Base-by-base conservation (phyloP, 169 alveolate genomes). In the Miamiensis avidus region DNA sequence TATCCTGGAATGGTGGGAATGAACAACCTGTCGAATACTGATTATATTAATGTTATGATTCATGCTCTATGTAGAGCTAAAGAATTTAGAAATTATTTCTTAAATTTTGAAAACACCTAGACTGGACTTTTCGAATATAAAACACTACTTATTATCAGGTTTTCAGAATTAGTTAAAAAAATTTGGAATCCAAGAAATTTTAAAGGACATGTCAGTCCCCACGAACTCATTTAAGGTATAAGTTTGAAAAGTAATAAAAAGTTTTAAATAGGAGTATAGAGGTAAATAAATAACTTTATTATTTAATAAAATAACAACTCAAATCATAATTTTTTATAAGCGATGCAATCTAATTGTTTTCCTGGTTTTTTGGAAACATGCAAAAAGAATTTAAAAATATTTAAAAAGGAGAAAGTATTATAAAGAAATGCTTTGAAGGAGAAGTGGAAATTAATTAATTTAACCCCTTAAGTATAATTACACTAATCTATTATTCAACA, bases 191-290 rank as follows among this genome's bases (percentile, higher is more conserved):
- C 99, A 33, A 93, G 96, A 82, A 98, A 98, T 93, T 98, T 98
- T 94, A 99, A 99, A 89, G 99, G 99, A 11, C 97, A 98, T 84
- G 99, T 98, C 27, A 97, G 99, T 29, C 99, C 99, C 29, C 99
- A 98, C 91, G 99, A 99, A 92, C 95, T 98, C 81, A 85, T 98
- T 20, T 99, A 98, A 92, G 96, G 93, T 73, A 86, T 93, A 29
- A 85, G 92, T 34, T 74, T 81, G 26, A 89, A 93, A 25, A 88
- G 95, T 78, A 76, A 89, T 30, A 93, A 91, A 64, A 82, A 87
- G 75, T 93, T 93, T 82, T 74, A 84, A 32, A 97, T 98, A 1
- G 99, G 99, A 0, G 91, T 94, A 77, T 95, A 97, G 20, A 11
- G 26, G 69, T 49, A 49, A 49, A 49, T n/a, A 49, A 49, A 49